Evolutionary conservation across 2,329 filamentous ascomycete species (phyloP).

Genomic region (Emergomyces pasteurianus): DNA sequence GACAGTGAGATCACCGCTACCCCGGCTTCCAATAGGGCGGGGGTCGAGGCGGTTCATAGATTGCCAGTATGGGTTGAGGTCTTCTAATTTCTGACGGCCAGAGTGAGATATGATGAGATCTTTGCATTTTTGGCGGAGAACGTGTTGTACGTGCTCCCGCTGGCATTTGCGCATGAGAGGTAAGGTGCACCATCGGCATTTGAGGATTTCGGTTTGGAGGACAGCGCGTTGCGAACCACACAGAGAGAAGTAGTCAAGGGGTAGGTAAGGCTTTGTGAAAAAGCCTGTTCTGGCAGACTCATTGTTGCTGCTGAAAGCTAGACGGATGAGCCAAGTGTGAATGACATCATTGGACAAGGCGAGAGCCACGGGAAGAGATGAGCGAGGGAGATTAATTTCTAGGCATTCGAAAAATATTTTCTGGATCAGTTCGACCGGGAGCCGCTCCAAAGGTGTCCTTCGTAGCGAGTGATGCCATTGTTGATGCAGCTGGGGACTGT

Average conservation of each 20-base stretch:
- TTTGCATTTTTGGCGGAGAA: conserved; percentile 19
- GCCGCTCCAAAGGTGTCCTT: conserved; percentile 9
- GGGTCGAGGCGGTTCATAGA: conserved; percentile 14
- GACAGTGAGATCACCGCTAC: conserved; percentile 23
- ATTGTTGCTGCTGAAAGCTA: conserved; percentile 31
- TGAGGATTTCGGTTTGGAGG: conserved; percentile 27
- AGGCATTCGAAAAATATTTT: conserved; percentile 39
- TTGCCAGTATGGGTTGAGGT: conserved; percentile 17
- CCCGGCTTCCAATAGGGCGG: conserved; percentile 14
- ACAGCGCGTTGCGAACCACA: conserved; percentile 16
- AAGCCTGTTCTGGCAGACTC: conserved; percentile 19
- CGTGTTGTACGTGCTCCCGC: conserved; percentile 25
- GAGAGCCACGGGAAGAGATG: conserved; percentile 31
- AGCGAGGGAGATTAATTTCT: conserved; percentile 36
- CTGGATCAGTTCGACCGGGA: conserved; percentile 24
- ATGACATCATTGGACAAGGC: conserved; percentile 29
- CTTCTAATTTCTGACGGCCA: conserved; percentile 15
- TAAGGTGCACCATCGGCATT: conserved; percentile 31
- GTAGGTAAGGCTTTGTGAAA: conserved; percentile 29
- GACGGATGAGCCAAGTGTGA: conserved; percentile 32
- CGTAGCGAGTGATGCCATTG: not conserved
- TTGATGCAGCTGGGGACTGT: not conserved
- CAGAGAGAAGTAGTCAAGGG: conserved; percentile 25
- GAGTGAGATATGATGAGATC: conserved; percentile 17
- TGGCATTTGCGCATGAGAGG: conserved; percentile 29